Evolutionary conservation across 108 stramenopile species (phyloP).

Genomic region (Cyclotella atomus): DNA sequence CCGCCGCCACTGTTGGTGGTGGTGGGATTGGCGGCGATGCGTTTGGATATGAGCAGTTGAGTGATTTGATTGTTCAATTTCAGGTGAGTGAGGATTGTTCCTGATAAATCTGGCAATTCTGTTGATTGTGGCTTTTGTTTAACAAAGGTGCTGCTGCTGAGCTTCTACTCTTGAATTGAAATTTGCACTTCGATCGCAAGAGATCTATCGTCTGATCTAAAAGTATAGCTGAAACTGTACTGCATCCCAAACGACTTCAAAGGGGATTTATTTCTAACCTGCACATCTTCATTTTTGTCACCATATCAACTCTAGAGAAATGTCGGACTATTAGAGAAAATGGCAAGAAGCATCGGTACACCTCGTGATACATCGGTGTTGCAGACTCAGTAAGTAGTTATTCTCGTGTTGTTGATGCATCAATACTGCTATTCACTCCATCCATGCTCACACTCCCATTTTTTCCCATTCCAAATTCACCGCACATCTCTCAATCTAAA

Average conservation of each 20-base stretch:
- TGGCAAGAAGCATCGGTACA: constrained; percentile 60
- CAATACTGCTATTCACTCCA: not conserved
- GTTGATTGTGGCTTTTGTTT: not conserved
- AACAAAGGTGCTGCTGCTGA: no score
- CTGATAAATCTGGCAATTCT: not conserved
- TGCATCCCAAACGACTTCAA: not conserved
- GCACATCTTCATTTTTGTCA: not conserved
- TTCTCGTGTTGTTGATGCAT: no score
- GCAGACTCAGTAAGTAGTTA: constrained; percentile 76
- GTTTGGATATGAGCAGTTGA: constrained; percentile 50
- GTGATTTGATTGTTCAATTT: constrained; percentile 66
- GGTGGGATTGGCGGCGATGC: not conserved
- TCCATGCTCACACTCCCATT: not conserved
- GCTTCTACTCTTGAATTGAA: no score
- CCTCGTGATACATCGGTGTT: constrained; percentile 51
- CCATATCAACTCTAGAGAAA: constrained; percentile 51
- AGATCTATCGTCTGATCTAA: no score
- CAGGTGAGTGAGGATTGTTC: constrained; percentile 45
- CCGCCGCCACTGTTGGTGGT: not conserved
- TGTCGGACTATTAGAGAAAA: constrained; percentile 80
- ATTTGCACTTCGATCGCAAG: no score
- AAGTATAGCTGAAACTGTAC: no score
- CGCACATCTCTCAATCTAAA: no score
- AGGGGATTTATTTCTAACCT: not conserved
- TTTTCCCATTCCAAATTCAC: not conserved